phyloP scores from a whole-genome alignment of 768 basidiomycete genomes.

The Cyathus striatus region DNA sequence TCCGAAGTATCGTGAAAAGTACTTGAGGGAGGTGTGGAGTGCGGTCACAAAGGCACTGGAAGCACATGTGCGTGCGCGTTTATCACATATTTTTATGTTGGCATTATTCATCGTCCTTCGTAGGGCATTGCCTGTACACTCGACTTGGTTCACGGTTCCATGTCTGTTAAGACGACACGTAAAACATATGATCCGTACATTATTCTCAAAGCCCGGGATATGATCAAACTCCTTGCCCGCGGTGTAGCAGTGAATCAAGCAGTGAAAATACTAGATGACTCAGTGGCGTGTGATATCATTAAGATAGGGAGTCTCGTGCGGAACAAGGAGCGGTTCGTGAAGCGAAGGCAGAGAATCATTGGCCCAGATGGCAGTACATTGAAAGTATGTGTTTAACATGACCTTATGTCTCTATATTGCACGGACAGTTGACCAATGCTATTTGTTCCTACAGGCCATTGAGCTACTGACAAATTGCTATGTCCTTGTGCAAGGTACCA shows the following conservation, averaged over 20 bases:
- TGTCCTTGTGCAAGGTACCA: slow-evolving; percentile 96
- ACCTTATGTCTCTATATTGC: too few relatives aligned
- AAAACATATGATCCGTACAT: slow-evolving; percentile 98
- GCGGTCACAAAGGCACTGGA: slow-evolving; percentile 84
- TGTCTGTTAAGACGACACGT: slow-evolving; percentile 95
- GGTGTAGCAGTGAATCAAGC: slow-evolving; percentile 85
- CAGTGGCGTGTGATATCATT: slow-evolving; percentile 92
- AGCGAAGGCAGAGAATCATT: slow-evolving; percentile 92
- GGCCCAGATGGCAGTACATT: slow-evolving; percentile 96
- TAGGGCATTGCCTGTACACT: slow-evolving; percentile 89
- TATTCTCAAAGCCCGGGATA: slow-evolving; percentile 91
- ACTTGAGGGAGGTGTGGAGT: slow-evolving; percentile 92
- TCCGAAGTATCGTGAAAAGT: slow-evolving; percentile 97
- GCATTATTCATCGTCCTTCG: neutral
- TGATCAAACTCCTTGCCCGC: slow-evolving; percentile 92
- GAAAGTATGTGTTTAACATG: slow-evolving; percentile 85
- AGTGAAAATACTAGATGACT: slow-evolving; percentile 85
- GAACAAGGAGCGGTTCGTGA: slow-evolving; percentile 96
- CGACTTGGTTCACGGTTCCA: slow-evolving; percentile 93
- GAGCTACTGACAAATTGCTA: slow-evolving; percentile 96
- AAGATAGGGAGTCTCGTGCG: slow-evolving; percentile 93
- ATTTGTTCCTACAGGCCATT: slow-evolving; percentile 86
- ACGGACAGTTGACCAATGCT: neutral
- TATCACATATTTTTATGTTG: neutral
- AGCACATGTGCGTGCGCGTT: slow-evolving; percentile 51